phyloP scores from a whole-genome alignment of 306 rosid genomes.

The Malus sieversii region DNA sequence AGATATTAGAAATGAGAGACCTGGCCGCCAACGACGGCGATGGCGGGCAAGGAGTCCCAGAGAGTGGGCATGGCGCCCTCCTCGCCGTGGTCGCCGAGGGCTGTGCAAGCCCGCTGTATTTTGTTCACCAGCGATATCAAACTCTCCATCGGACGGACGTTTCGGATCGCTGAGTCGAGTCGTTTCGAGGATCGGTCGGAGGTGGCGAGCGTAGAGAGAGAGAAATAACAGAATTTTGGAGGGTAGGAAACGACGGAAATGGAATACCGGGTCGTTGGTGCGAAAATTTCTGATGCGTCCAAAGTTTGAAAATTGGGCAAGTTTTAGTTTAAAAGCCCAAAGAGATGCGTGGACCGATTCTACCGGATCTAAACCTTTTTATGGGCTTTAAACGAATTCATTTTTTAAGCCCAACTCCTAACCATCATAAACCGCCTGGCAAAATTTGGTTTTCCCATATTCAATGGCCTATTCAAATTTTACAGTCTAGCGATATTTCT shows the following conservation, averaged over 20 bases:
- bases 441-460: not conserved
- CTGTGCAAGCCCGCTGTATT: slow-evolving; percentile 91
- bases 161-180: not conserved
- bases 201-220: not conserved
- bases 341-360: not conserved
- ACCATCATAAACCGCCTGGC: not conserved
- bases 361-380: not conserved
- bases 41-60: slow-evolving; percentile 93
- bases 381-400: not conserved
- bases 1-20: slow-evolving; percentile 16
- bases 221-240: not conserved
- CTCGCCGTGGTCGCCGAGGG: slow-evolving; percentile 84
- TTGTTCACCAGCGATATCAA: slow-evolving; percentile 84
- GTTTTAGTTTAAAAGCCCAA: not conserved
- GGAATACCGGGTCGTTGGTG: not conserved
- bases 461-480: too few species aligned
- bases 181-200: not conserved
- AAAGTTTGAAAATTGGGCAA: not conserved
- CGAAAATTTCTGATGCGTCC: not conserved
- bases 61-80: slow-evolving; percentile 76
- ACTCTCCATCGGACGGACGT: slow-evolving; percentile 53
- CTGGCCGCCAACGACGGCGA: slow-evolving; percentile 98
- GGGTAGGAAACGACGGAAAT: slow-evolving; percentile 7
- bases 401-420: not conserved
- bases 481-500: fast-evolving